phyloP scores from a whole-genome alignment of 2,329 filamentous ascomycete genomes.

The Sporothrix schenckii region DNA sequence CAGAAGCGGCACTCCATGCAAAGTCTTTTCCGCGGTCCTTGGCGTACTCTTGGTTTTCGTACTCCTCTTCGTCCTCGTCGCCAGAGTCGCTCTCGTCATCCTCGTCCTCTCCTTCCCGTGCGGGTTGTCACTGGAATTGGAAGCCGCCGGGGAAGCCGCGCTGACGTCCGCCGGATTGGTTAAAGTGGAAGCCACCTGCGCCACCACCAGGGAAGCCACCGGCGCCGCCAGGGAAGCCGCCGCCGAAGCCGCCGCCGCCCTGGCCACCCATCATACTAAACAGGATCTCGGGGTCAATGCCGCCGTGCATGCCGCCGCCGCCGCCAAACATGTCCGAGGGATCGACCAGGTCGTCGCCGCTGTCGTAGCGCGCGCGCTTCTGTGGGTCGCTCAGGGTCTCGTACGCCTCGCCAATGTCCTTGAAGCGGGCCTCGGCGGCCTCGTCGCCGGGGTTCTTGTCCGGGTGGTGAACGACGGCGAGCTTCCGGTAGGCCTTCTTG shows the following conservation, averaged over 20 bases:
- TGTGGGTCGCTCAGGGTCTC: conserved; percentile 92
- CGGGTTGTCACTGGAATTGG: conserved; percentile 56
- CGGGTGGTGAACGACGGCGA: conserved; percentile 91
- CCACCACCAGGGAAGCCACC: conserved; percentile 41
- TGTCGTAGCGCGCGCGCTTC: conserved; percentile 91
- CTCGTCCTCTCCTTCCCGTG: conserved; percentile 42
- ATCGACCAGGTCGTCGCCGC: conserved; percentile 87
- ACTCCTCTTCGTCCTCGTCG: conserved; percentile 41
- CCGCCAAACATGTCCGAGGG: conserved; percentile 82
- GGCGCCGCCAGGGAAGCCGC: conserved; percentile 52
- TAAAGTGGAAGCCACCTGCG: conserved; percentile 62
- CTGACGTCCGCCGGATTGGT: conserved; percentile 41
- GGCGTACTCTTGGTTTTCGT: too few relatives aligned
- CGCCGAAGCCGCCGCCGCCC: conserved; percentile 56
- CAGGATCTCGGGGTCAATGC: conserved; percentile 75
- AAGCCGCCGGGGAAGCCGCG: conserved; percentile 47
- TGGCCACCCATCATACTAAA: conserved; percentile 81
- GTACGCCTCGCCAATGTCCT: conserved; percentile 96
- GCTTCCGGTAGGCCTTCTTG: conserved; percentile 95
- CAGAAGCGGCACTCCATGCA: conserved; percentile 39
- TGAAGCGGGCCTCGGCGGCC: conserved; percentile 86
- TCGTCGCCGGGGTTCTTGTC: conserved; percentile 95
- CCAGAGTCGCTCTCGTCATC: conserved; percentile 42
- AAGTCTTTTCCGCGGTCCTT: conserved; percentile 41
- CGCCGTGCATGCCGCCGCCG: conserved; percentile 64